Conservation (phyloP, 768 basidiomycete species). For the Ramaria sp. region DNA sequence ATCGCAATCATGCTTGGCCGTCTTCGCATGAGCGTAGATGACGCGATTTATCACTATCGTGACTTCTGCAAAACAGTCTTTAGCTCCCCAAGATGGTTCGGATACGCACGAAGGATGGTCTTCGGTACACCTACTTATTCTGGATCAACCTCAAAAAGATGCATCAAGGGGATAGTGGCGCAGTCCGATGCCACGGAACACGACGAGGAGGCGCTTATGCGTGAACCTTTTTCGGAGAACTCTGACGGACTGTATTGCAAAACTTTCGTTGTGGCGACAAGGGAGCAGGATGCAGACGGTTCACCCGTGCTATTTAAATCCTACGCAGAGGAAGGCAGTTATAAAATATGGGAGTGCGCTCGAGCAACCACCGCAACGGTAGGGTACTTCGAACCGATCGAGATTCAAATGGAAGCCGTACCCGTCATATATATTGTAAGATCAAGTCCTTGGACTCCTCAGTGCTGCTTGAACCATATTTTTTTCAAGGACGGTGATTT, state of each 20-base stretch:
- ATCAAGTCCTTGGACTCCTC: not conserved
- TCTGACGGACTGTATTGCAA: too few species aligned
- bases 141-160: constrained; percentile 6
- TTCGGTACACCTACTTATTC: constrained; percentile 2
- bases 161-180: constrained; percentile 5
- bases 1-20: constrained; percentile 30
- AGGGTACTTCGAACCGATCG: constrained; percentile 14
- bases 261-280: constrained; percentile 13
- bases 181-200: constrained; percentile 3
- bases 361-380: constrained; percentile 23
- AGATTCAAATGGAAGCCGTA: not conserved
- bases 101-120: not conserved
- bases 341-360: constrained; percentile 22
- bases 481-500: too few species aligned
- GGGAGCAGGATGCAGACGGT: constrained; percentile 2
- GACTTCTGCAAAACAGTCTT: constrained; percentile 24
- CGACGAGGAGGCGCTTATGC: too few species aligned
- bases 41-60: too few species aligned
- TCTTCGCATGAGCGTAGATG: constrained; percentile 24
- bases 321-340: constrained; percentile 11
- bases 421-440: not conserved
- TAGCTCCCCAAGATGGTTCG: constrained; percentile 2
- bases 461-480: too few species aligned
- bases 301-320: constrained; percentile 11
- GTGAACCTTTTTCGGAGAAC: too few species aligned